These are phyloP conservation scores for Oryza australiensis DNA, from an alignment of 176 grass and related monocot species.

Conservation along the genomic window DNA sequence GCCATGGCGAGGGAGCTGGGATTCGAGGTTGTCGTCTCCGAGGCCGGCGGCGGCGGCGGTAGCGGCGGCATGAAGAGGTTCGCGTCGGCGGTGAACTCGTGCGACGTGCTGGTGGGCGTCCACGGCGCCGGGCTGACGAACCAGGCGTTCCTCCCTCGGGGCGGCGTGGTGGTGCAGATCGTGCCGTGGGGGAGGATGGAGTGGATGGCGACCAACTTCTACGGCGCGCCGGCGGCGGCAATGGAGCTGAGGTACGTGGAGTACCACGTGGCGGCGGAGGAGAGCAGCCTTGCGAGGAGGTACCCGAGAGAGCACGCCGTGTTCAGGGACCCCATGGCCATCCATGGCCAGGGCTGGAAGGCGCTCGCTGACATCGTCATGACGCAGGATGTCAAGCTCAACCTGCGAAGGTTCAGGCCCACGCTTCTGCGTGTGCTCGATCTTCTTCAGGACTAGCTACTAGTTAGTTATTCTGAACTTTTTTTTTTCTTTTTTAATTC, in stretches of 20 bases:
- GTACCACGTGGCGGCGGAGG: constrained; percentile 46
- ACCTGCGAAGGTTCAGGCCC: constrained; percentile 54
- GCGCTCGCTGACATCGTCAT: constrained; percentile 46
- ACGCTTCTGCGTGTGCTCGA: constrained; percentile 53
- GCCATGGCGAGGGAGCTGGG: constrained; percentile 43
- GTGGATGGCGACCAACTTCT: constrained; percentile 74
- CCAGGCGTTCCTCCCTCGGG: constrained; percentile 45
- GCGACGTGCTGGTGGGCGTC: constrained; percentile 58
- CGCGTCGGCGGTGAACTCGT: constrained; percentile 57
- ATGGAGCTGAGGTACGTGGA: constrained; percentile 64
- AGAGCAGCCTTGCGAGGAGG: constrained; percentile 51
- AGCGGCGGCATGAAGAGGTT: constrained; percentile 45
- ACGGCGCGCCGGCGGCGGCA: constrained; percentile 52
- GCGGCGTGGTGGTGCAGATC: constrained; percentile 53
- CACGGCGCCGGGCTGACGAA: constrained; percentile 68
- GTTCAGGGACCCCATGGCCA: constrained; percentile 61
- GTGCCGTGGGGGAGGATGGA: constrained; percentile 75
- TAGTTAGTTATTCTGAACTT: not conserved
- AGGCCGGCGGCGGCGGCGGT: constrained; percentile 43
- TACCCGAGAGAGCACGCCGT: constrained; percentile 56
- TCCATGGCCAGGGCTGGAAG: constrained; percentile 63
- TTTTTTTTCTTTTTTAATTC: constrained; percentile 14
- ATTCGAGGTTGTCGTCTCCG: constrained; percentile 49
- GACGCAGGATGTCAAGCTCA: constrained; percentile 59
- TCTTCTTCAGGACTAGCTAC: constrained; percentile 55